phyloP scores from a whole-genome alignment of 768 basidiomycete species.

The Kwoniella heveanensis region DNA sequence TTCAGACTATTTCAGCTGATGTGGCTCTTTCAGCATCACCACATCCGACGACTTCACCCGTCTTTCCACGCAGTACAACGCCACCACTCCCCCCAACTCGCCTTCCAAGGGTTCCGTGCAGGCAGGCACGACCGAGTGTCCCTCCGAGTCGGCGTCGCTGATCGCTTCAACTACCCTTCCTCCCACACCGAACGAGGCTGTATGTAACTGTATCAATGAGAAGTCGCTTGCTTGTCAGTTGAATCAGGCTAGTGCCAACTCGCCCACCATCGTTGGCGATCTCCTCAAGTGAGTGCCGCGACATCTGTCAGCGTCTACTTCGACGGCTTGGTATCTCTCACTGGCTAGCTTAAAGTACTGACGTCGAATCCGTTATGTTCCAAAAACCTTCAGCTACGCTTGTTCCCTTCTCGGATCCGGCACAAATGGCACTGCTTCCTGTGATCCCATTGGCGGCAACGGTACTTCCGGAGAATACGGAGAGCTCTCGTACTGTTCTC shows the following conservation, averaged over 20 bases:
- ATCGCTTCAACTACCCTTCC: conserved; percentile 72
- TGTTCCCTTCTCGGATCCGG: conserved; percentile 68
- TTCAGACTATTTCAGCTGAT: background rate
- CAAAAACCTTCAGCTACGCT: conserved; percentile 62
- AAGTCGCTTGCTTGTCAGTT: conserved; percentile 72
- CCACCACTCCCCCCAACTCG: conserved; percentile 62
- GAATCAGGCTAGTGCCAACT: conserved; percentile 63
- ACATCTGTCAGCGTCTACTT: no score
- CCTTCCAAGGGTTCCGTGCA: conserved; percentile 62
- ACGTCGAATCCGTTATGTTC: background rate
- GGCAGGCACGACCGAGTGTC: conserved; percentile 67
- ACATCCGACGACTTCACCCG: conserved; percentile 69
- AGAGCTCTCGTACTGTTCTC: conserved; percentile 73
- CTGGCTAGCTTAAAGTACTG: no score
- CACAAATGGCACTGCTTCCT: conserved; percentile 62
- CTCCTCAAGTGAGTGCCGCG: conserved; percentile 47
- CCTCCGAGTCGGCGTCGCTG: conserved; percentile 64
- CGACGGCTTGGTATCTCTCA: no score
- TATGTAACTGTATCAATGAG: conserved; percentile 74
- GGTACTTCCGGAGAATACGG: conserved; percentile 79
- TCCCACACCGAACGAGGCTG: conserved; percentile 76
- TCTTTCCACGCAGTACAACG: conserved; percentile 67
- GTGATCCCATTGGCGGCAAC: conserved; percentile 70
- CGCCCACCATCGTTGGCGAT: conserved; percentile 49
- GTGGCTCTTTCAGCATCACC: conserved; percentile 62